Evolutionary conservation across 2,329 filamentous ascomycete genomes (phyloP).

Genomic region (Eutypa lata): DNA sequence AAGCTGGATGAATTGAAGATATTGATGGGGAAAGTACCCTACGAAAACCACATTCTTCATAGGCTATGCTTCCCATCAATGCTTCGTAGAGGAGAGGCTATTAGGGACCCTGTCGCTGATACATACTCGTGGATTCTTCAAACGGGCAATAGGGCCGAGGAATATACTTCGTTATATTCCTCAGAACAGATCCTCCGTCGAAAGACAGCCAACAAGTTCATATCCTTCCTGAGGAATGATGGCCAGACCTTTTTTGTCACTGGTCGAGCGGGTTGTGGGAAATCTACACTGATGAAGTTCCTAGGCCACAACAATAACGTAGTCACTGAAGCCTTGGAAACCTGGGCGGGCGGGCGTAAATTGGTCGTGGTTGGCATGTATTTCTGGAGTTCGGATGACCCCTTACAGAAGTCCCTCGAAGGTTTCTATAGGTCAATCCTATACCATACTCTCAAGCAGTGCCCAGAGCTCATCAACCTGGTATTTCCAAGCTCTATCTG

Average conservation of each 20-base stretch:
- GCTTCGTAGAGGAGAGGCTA: background rate
- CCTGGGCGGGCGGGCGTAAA: background rate
- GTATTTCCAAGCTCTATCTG: background rate
- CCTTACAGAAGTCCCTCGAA: background rate
- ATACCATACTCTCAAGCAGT: background rate
- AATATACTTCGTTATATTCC: too few relatives aligned
- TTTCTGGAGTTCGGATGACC: background rate
- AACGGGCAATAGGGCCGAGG: background rate
- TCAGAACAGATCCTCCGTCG: too few relatives aligned
- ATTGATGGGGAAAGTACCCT: background rate
- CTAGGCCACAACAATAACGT: background rate
- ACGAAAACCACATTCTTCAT: background rate
- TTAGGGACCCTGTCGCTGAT: background rate
- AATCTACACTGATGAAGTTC: background rate
- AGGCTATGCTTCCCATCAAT: background rate
- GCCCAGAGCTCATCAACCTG: background rate
- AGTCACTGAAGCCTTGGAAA: background rate
- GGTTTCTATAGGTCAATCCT: background rate
- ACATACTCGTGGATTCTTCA: background rate
- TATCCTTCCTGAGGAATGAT: background rate
- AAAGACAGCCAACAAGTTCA: too few relatives aligned
- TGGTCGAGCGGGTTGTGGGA: background rate
- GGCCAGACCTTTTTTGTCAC: background rate
- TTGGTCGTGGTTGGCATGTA: background rate
- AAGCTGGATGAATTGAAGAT: background rate